Evolutionary conservation across 2,329 filamentous ascomycete species (phyloP).

Genomic region (Xylaria sp.): DNA sequence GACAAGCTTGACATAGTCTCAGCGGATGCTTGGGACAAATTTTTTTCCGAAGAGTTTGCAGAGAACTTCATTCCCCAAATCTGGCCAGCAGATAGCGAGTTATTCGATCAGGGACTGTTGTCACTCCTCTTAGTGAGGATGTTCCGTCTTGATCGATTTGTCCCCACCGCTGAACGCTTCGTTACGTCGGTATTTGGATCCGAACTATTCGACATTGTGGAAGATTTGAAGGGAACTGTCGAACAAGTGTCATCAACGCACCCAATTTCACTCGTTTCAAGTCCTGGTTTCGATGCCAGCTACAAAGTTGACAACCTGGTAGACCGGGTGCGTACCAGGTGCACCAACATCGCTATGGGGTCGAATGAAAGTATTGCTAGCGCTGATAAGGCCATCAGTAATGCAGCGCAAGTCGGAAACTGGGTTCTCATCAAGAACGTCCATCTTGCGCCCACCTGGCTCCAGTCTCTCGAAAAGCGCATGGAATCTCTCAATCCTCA

Average conservation of each 20-base stretch:
- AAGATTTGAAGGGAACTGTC: constrained; percentile 87
- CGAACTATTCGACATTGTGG: constrained; percentile 82
- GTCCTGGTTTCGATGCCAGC: constrained; percentile 95
- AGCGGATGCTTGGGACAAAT: constrained; percentile 77
- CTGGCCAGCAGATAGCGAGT: constrained; percentile 73
- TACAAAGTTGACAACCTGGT: constrained; percentile 99
- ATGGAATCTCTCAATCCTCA: constrained; percentile 96
- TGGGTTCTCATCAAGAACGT: constrained; percentile 99
- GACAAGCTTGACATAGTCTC: constrained; percentile 73
- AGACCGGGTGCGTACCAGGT: constrained; percentile 81
- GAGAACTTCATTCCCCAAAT: constrained; percentile 84
- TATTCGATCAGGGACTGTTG: constrained; percentile 79
- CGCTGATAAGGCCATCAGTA: constrained; percentile 94
- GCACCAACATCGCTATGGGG: constrained; percentile 98
- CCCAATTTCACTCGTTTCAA: constrained; percentile 92
- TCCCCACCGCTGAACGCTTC: constrained; percentile 92
- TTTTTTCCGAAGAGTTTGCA: constrained; percentile 86
- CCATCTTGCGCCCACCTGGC: constrained; percentile 93
- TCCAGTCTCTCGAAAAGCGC: constrained; percentile 96
- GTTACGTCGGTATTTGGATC: constrained; percentile 86
- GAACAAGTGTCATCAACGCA: constrained; percentile 84
- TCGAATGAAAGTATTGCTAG: constrained; percentile 93
- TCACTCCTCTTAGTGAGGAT: constrained; percentile 93
- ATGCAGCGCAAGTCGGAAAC: constrained; percentile 88
- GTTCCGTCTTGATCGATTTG: constrained; percentile 94